phyloP scores from a whole-genome alignment of 108 stramenopile species.

The Cyclostephanos invisitatus region DNA sequence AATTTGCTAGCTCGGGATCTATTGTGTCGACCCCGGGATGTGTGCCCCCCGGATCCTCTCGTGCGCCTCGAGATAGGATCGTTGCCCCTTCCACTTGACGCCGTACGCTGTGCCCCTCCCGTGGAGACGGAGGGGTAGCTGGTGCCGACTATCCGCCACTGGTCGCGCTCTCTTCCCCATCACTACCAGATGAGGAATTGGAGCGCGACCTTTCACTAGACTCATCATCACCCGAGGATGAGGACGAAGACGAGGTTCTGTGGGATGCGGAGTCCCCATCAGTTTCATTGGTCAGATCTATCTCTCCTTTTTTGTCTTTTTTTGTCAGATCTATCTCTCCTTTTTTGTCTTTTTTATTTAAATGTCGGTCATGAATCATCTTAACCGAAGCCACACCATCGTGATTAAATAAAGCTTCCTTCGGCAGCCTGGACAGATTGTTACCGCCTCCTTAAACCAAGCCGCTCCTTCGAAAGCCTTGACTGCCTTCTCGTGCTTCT shows the following conservation, averaged over 20 bases:
- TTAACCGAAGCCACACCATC: background rate
- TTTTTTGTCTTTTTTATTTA: background rate
- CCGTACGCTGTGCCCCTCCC: background rate
- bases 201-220: too few relatives aligned
- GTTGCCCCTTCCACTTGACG: background rate
- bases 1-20: too few relatives aligned
- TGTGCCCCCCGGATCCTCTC: background rate
- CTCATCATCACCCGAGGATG: too few relatives aligned
- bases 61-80: background rate
- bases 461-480: background rate
- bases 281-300: too few relatives aligned
- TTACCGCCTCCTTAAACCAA: background rate
- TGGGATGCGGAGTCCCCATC: too few relatives aligned
- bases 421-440: background rate
- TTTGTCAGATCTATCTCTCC: too few relatives aligned
- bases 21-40: background rate
- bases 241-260: too few relatives aligned
- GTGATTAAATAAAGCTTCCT: background rate
- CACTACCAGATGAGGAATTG: too few relatives aligned
- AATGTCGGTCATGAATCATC: background rate
- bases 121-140: background rate
- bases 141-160: slow-evolving; percentile 7
- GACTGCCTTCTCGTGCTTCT: background rate
- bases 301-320: too few relatives aligned
- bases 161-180: background rate